Percentiles rank a stretch among this genome's conserved stretches.
Evolutionary conservation across 1,284 basidiomycete genomes (phyloP).

Genomic region (Boletellus sp.): DNA sequence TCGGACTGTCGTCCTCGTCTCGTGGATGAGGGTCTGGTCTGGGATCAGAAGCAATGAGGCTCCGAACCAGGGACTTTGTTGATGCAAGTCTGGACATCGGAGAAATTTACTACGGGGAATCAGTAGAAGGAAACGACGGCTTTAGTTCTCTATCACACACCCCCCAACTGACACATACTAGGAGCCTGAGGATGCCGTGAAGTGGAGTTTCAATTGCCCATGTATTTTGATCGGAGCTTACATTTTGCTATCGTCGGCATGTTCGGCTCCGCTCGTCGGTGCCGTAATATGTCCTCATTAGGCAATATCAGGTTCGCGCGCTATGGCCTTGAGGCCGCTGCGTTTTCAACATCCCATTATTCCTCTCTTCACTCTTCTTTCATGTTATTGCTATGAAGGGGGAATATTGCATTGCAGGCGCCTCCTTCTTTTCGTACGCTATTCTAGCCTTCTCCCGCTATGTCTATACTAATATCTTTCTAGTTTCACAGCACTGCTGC

Average conservation of each 20-base stretch:
- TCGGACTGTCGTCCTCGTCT: slow-evolving; percentile 24
- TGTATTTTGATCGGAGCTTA: slow-evolving; percentile 18
- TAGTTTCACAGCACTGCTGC: slow-evolving; percentile 61
- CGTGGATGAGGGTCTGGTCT: slow-evolving; percentile 8
- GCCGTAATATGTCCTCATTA: slow-evolving; percentile 12
- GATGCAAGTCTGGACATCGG: slow-evolving; percentile 30
- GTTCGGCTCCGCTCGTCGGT: slow-evolving; percentile 8
- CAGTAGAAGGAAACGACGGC: slow-evolving; percentile 8
- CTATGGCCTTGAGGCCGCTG: slow-evolving; percentile 25
- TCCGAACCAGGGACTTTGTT: slow-evolving; percentile 22
- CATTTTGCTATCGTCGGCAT: slow-evolving; percentile 8
- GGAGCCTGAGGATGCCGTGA: background rate
- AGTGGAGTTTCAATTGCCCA: slow-evolving; percentile 1
- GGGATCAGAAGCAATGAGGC: slow-evolving; percentile 21
- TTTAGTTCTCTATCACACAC: slow-evolving; percentile 10
- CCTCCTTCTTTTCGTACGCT: slow-evolving; percentile 65
- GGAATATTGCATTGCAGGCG: slow-evolving; percentile 66
- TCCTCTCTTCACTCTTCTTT: slow-evolving; percentile 18
- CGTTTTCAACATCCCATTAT: slow-evolving; percentile 23
- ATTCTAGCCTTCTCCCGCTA: slow-evolving; percentile 6
- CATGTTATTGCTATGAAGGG: slow-evolving; percentile 51
- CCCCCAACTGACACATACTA: slow-evolving; percentile 4
- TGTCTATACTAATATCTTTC: slow-evolving; percentile 27
- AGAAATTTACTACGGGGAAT: slow-evolving; percentile 9
- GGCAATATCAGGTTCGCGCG: slow-evolving; percentile 7